Evolutionary conservation across 139 green algal species (phyloP).

Genomic region (Nannochloris sp.): DNA sequence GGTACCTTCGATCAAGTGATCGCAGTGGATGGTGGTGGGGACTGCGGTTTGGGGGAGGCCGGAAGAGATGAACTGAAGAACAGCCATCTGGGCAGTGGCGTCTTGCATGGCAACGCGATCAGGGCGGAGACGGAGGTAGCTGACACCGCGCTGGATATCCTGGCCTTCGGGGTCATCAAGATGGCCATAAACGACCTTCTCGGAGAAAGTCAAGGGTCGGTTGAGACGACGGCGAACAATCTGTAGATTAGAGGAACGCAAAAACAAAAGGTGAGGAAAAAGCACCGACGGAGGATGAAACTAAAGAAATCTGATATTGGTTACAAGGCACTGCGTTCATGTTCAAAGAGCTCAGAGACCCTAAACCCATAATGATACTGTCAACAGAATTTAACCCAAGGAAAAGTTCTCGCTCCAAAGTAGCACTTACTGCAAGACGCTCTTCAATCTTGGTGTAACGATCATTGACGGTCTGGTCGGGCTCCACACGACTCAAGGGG

Average conservation of each 20-base stretch:
- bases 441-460: slow-evolving; percentile 85
- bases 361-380: not conserved
- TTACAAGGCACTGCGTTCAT: not conserved
- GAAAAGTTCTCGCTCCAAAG: too few species aligned
- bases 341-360: not conserved
- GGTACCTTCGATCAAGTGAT: slow-evolving; percentile 94
- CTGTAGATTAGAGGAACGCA: slow-evolving; percentile 31
- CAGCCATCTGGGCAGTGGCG: slow-evolving; percentile 92
- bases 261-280: not conserved
- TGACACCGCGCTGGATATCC: slow-evolving; percentile 76
- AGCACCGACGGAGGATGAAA: not conserved
- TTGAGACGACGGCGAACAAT: slow-evolving; percentile 77
- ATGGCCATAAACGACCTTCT: slow-evolving; percentile 95
- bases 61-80: slow-evolving; percentile 95
- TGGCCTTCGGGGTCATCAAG: slow-evolving; percentile 81
- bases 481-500: slow-evolving; percentile 74
- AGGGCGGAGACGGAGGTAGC: slow-evolving; percentile 81
- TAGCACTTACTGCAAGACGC: slow-evolving; percentile 58
- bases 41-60: slow-evolving; percentile 82
- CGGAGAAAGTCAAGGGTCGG: slow-evolving; percentile 76
- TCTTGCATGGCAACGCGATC: slow-evolving; percentile 96
- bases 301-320: not conserved
- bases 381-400: too few species aligned
- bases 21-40: slow-evolving; percentile 92
- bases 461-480: slow-evolving; percentile 70